Conservation (phyloP, 495 filamentous ascomycete species). For the Neurospora sp. region DNA sequence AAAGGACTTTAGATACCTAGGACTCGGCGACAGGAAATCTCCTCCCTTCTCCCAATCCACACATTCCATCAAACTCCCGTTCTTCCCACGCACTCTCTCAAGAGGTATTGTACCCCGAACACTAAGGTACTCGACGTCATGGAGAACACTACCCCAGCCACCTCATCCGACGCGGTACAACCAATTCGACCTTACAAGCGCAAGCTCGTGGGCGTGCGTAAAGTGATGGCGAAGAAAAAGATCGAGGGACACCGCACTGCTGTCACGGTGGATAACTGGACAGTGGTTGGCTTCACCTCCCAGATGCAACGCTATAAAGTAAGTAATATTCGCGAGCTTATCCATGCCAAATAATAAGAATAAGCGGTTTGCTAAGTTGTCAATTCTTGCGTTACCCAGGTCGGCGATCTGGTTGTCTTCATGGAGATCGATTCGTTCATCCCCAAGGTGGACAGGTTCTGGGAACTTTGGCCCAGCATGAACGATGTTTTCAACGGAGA, state of each 20-base stretch:
- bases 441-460: slow-evolving; percentile 4
- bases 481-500: slow-evolving; percentile 3
- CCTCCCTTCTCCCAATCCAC: not conserved
- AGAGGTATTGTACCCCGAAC: not conserved
- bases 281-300: not conserved
- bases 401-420: slow-evolving; percentile 13
- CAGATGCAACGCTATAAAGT: not conserved
- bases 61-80: not conserved
- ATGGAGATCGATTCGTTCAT: slow-evolving; percentile 18
- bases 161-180: not conserved
- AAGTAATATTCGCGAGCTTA: not conserved
- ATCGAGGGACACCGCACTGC: not conserved
- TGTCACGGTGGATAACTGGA: not conserved
- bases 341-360: not conserved
- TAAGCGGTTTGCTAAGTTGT: not conserved
- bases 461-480: slow-evolving; percentile 1
- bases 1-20: not conserved
- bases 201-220: not conserved
- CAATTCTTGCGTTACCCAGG: not conserved
- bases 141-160: not conserved
- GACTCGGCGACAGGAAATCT: not conserved
- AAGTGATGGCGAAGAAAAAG: not conserved
- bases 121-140: not conserved
- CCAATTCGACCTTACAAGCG: not conserved
- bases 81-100: not conserved